Conservation (phyloP, 2,329 filamentous ascomycete species). For the Neonectria coccinea region DNA sequence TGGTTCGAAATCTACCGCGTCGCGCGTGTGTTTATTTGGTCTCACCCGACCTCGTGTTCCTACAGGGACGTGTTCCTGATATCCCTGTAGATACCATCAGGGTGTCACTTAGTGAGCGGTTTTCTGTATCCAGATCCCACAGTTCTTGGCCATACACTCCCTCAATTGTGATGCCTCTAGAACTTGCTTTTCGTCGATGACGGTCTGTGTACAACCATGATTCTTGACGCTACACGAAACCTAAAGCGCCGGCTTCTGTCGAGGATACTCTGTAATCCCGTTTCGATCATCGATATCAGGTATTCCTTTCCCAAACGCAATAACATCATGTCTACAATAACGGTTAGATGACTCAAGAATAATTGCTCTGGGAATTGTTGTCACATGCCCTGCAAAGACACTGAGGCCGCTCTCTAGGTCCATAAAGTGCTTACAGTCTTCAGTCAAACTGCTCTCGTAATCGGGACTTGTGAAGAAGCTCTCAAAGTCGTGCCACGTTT, state of each 20-base stretch:
- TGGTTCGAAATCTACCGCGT: too few relatives aligned
- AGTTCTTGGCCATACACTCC: too few relatives aligned
- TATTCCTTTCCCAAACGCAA: conserved; percentile 30
- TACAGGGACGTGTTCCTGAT: too few relatives aligned
- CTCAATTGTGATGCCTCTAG: too few relatives aligned
- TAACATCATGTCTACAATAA: conserved; percentile 23
- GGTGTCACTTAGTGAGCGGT: too few relatives aligned
- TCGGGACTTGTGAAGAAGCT: conserved; percentile 30
- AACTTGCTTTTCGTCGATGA: too few relatives aligned
- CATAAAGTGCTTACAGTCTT: conserved; percentile 33
- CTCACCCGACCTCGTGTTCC: too few relatives aligned
- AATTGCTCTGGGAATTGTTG: not conserved
- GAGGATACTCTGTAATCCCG: conserved; percentile 25
- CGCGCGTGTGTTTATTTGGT: too few relatives aligned
- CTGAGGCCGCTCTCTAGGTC: conserved; percentile 24
- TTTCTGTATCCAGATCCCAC: too few relatives aligned
- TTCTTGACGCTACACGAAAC: too few relatives aligned
- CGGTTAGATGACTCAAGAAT: not conserved
- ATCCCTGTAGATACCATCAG: too few relatives aligned
- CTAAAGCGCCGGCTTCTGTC: not conserved
- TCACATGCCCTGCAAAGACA: conserved; percentile 31
- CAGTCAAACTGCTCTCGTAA: conserved; percentile 14
- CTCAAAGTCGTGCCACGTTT: conserved; percentile 31
- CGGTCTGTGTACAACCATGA: too few relatives aligned
- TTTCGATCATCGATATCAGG: conserved; percentile 28